Evolutionary conservation across 2,329 filamentous ascomycete species (phyloP).

Genomic region (Cercospora citrullina): DNA sequence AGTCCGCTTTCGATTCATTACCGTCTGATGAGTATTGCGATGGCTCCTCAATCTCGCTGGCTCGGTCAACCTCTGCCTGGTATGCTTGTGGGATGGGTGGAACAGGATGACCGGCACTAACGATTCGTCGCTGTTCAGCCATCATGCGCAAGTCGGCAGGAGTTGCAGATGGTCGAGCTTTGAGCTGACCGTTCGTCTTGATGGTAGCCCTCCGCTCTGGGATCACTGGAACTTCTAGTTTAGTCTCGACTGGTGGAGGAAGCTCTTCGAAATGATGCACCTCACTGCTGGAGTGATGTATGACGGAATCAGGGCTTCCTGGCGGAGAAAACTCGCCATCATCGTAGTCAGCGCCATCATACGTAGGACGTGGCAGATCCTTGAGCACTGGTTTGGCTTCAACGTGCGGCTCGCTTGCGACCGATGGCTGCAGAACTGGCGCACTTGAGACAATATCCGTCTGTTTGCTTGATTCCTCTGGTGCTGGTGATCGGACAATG

Average conservation of each 20-base stretch:
- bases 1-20: slow-evolving; percentile 34
- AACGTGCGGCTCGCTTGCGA: slow-evolving; percentile 4
- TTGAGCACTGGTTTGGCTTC: slow-evolving; percentile 27
- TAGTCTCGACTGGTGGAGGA: slow-evolving; percentile 14
- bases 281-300: slow-evolving; percentile 66
- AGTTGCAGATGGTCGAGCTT: slow-evolving; percentile 84
- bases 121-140: slow-evolving; percentile 80
- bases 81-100: slow-evolving; percentile 37
- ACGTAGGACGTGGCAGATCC: slow-evolving; percentile 27
- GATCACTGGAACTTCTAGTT: slow-evolving; percentile 46
- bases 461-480: slow-evolving; percentile 26
- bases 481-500: slow-evolving; percentile 50
- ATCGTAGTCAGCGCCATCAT: slow-evolving; percentile 26
- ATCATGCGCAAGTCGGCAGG: slow-evolving; percentile 81
- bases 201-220: slow-evolving; percentile 85
- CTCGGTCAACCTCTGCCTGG: slow-evolving; percentile 25
- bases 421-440: slow-evolving; percentile 30
- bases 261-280: slow-evolving; percentile 27
- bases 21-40: slow-evolving; percentile 33
- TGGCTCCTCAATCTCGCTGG: slow-evolving; percentile 25
- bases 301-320: slow-evolving; percentile 84
- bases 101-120: slow-evolving; percentile 65
- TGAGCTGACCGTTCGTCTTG: slow-evolving; percentile 80
- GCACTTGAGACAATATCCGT: slow-evolving; percentile 26
- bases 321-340: slow-evolving; percentile 38